phyloP scores from a whole-genome alignment of 495 filamentous ascomycete genomes.

The Glonium stellatum region DNA sequence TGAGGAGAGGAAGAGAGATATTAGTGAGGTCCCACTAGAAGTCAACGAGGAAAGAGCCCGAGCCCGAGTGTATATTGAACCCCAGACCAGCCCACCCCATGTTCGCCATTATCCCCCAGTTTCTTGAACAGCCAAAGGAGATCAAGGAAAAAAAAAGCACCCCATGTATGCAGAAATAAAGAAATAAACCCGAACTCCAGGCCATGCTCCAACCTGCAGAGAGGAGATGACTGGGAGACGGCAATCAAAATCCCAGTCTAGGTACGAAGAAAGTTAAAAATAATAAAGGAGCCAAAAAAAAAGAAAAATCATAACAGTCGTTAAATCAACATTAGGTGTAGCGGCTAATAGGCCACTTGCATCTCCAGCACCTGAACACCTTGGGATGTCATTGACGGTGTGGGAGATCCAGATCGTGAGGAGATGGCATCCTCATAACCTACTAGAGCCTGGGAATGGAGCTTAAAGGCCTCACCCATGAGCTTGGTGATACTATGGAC shows the following conservation, averaged over 20 bases:
- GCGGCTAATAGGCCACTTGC: conserved; percentile 33
- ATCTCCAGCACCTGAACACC: conserved; percentile 32
- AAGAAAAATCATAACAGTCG: conserved; percentile 17
- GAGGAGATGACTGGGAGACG: conserved; percentile 23
- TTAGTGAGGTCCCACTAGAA: conserved; percentile 21
- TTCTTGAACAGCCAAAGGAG: conserved; percentile 11
- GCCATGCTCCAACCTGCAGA: conserved; percentile 28
- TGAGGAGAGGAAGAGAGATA: conserved; percentile 21
- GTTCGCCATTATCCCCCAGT: conserved; percentile 17
- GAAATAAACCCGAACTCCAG: conserved; percentile 17
- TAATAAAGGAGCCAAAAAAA: neutral
- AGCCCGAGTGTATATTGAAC: conserved; percentile 25
- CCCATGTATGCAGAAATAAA: conserved; percentile 18
- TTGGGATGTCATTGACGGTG: conserved; percentile 31
- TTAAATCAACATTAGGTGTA: conserved; percentile 7
- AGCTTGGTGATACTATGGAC: conserved; percentile 79
- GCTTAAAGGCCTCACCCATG: conserved; percentile 97
- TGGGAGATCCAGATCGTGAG: conserved; percentile 31
- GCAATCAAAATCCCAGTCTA: conserved; percentile 26
- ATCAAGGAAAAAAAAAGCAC: conserved; percentile 8
- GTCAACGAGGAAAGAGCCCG: conserved; percentile 18
- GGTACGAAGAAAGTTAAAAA: conserved; percentile 3
- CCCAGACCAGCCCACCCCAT: conserved; percentile 13
- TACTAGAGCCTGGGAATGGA: conserved; percentile 86
- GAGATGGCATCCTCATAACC: conserved; percentile 77